A percentile compares a stretch with the other conserved stretches of the same genome.
These are phyloP conservation scores for Penicillium malachiteum DNA, from an alignment of 495 filamentous ascomycete genomes.

Conservation along the genomic window DNA sequence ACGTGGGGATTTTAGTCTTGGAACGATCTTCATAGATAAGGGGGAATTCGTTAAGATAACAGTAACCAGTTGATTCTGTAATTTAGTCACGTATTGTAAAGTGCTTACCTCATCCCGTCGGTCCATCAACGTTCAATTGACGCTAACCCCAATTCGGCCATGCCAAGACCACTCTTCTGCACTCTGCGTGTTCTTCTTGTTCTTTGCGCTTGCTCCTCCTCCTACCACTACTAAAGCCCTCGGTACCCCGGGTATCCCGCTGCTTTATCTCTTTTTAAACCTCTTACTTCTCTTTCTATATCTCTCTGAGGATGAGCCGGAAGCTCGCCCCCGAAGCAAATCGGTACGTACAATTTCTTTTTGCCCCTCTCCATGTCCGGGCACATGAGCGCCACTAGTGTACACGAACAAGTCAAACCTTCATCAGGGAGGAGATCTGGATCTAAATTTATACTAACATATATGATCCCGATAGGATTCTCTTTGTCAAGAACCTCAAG, in stretches of 20 bases:
- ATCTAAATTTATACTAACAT: constrained; percentile 11
- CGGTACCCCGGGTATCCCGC: constrained; percentile 30
- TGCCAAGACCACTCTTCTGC: constrained; percentile 28
- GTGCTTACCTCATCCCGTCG: constrained; percentile 13
- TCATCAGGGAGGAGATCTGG: not conserved
- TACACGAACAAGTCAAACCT: constrained; percentile 2
- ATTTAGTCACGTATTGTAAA: constrained; percentile 14
- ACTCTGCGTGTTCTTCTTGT: constrained; percentile 18
- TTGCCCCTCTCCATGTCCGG: constrained; percentile 32
- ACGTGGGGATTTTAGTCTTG: not conserved
- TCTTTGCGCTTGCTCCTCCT: constrained; percentile 17
- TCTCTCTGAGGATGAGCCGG: constrained; percentile 48
- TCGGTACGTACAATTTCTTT: constrained; percentile 59
- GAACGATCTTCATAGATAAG: not conserved
- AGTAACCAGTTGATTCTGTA: not conserved
- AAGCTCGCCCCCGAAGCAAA: constrained; percentile 97
- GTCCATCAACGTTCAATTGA: not conserved
- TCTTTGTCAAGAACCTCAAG: constrained; percentile 98
- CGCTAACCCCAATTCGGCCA: constrained; percentile 35
- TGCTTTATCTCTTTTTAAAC: constrained; percentile 15
- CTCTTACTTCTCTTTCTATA: not conserved
- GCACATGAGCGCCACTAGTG: constrained; percentile 7
- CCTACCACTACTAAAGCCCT: constrained; percentile 13
- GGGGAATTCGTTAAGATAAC: not conserved
- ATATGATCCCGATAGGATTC: constrained; percentile 59